These are phyloP conservation scores for Fusarium sp. DNA, from an alignment of 2,329 filamentous ascomycete species.

Conservation along the genomic window DNA sequence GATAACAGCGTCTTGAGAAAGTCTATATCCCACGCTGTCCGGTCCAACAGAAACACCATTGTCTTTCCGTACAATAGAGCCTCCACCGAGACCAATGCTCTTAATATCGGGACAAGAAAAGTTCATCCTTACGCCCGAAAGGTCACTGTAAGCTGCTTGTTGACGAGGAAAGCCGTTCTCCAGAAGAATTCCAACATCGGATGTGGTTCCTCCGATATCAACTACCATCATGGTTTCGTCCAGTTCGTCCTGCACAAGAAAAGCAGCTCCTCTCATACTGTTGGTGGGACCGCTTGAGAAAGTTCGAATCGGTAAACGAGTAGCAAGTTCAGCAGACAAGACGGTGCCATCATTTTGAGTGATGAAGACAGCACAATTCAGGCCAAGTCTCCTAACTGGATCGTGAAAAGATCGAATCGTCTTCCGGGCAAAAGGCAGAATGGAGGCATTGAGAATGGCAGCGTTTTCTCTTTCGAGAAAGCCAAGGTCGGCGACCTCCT, in stretches of 20 bases:
- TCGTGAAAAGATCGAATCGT: constrained; percentile 68
- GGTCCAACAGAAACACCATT: constrained; percentile 65
- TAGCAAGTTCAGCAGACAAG: constrained; percentile 64
- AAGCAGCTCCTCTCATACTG: constrained; percentile 72
- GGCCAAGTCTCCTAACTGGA: constrained; percentile 62
- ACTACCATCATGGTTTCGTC: constrained; percentile 67
- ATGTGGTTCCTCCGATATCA: constrained; percentile 75
- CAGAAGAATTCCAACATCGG: constrained; percentile 71
- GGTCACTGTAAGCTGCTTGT: constrained; percentile 70
- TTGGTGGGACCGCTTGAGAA: constrained; percentile 75
- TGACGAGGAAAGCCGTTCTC: constrained; percentile 73
- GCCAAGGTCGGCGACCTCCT: constrained; percentile 64
- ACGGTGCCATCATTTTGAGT: constrained; percentile 75
- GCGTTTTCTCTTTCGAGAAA: constrained; percentile 75
- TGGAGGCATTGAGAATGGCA: constrained; percentile 72
- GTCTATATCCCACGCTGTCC: constrained; percentile 71
- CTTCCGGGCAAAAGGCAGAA: constrained; percentile 67
- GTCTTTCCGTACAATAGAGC: constrained; percentile 63
- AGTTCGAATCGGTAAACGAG: constrained; percentile 68
- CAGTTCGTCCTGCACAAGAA: constrained; percentile 59
- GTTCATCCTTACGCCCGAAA: constrained; percentile 74
- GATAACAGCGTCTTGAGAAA: constrained; percentile 65
- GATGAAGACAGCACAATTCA: constrained; percentile 68
- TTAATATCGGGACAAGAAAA: constrained; percentile 69
- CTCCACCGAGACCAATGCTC: constrained; percentile 70